A percentile compares a stretch with the other conserved stretches of the same genome.
These are phyloP conservation scores for Naganishia randhawae DNA, from an alignment of 768 basidiomycete species.

Conservation along the genomic window DNA sequence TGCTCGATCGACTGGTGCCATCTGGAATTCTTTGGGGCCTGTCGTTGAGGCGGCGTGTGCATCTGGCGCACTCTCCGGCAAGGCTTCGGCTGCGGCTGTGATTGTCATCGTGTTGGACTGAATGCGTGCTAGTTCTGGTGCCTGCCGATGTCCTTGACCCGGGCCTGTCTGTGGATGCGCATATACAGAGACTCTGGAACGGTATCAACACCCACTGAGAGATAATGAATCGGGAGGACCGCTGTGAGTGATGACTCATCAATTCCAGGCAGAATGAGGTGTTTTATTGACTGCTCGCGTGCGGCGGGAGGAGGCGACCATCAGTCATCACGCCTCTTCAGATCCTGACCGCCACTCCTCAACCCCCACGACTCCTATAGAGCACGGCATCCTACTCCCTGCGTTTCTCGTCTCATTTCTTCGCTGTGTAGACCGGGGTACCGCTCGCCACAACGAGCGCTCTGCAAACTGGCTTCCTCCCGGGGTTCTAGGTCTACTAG, in stretches of 20 bases:
- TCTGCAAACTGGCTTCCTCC: constrained; percentile 23
- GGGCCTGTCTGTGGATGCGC: too few relatives aligned
- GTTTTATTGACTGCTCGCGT: neutral
- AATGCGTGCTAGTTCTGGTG: too few relatives aligned
- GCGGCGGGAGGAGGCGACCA: neutral
- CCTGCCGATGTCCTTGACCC: too few relatives aligned
- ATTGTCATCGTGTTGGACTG: neutral
- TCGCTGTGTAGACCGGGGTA: neutral
- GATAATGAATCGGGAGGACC: neutral
- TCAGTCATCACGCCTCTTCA: constrained; percentile 10
- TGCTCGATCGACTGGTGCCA: constrained; percentile 23
- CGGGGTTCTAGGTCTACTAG: constrained; percentile 23
- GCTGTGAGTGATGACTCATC: constrained; percentile 2
- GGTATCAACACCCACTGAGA: too few relatives aligned
- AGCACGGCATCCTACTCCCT: neutral
- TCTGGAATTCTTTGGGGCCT: constrained; percentile 6
- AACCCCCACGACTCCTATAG: neutral
- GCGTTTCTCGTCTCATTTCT: neutral
- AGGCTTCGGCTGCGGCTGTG: constrained; percentile 2
- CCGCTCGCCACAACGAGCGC: constrained; percentile 12
- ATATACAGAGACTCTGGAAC: too few relatives aligned
- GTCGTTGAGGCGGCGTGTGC: neutral
- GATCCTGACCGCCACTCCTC: neutral
- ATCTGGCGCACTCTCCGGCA: neutral
- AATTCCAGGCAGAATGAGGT: neutral